These are phyloP conservation scores for Ceratocystis cubensis DNA, from an alignment of 2,329 filamentous ascomycete species.

Conservation along the genomic window DNA sequence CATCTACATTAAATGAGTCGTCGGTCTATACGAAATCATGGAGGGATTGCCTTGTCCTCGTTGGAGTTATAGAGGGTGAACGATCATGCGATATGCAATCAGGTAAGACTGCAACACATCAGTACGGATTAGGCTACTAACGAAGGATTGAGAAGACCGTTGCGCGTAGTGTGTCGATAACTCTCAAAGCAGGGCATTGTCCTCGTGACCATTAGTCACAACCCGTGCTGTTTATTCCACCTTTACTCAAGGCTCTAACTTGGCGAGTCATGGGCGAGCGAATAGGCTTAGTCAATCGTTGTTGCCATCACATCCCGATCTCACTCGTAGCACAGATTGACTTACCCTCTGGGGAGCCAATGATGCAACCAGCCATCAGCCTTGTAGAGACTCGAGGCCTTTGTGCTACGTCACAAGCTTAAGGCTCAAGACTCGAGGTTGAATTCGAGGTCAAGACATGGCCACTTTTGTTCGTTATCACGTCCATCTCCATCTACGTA, in stretches of 20 bases:
- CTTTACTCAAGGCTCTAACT: too few species aligned
- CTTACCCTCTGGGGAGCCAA: not conserved
- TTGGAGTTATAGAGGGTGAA: not conserved
- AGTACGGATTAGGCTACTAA: not conserved
- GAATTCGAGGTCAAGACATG: not conserved
- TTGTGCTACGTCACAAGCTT: not conserved
- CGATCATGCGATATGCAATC: not conserved
- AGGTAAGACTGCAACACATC: constrained; percentile 3
- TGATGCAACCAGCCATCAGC: not conserved
- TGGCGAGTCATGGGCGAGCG: not conserved
- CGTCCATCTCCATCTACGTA: not conserved
- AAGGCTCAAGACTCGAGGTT: not conserved
- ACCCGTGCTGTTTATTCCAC: too few species aligned
- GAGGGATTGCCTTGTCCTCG: not conserved
- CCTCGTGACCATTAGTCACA: too few species aligned
- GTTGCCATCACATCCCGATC: not conserved
- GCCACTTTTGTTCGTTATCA: not conserved
- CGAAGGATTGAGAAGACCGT: not conserved
- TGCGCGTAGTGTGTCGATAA: too few species aligned
- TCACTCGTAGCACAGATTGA: not conserved
- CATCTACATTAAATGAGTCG: not conserved
- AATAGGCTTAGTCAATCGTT: not conserved
- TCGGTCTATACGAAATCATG: not conserved
- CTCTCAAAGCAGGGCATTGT: too few species aligned
- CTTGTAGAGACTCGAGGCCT: not conserved